Conservation (phyloP, 140 eudicot genomes). For the Flaveria floridana region DNA sequence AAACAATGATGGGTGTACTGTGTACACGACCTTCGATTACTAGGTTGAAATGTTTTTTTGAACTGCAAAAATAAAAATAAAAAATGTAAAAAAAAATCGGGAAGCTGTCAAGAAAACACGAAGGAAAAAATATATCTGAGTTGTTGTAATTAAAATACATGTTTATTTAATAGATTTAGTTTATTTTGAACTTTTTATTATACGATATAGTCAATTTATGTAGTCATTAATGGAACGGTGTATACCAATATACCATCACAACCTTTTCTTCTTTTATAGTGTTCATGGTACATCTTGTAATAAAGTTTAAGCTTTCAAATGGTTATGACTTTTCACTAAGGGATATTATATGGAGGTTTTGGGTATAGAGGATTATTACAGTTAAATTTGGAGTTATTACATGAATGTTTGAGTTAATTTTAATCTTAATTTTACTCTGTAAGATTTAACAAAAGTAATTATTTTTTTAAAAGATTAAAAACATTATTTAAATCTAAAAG, state of each 20-base stretch:
- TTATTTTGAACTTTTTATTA: background rate
- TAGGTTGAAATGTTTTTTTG: background rate
- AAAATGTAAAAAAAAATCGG: no score
- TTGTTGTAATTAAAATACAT: background rate
- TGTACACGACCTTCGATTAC: background rate
- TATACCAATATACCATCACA: background rate
- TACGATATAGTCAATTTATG: background rate
- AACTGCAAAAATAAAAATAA: no score
- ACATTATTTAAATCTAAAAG: no score
- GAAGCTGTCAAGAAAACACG: no score
- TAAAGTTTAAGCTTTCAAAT: background rate
- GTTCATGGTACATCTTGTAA: background rate
- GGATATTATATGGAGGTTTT: no score
- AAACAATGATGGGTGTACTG: background rate
- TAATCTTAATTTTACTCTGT: no score
- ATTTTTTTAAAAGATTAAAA: no score
- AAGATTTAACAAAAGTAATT: no score
- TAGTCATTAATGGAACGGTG: background rate
- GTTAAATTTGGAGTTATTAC: no score
- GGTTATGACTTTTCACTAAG: no score
- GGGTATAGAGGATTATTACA: no score
- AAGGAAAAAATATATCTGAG: background rate
- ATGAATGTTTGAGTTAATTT: no score
- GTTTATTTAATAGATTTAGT: background rate
- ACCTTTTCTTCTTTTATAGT: background rate